phyloP scores from a whole-genome alignment of 805 yeast species.

The Cyberlindnera euphorbiiphila region DNA sequence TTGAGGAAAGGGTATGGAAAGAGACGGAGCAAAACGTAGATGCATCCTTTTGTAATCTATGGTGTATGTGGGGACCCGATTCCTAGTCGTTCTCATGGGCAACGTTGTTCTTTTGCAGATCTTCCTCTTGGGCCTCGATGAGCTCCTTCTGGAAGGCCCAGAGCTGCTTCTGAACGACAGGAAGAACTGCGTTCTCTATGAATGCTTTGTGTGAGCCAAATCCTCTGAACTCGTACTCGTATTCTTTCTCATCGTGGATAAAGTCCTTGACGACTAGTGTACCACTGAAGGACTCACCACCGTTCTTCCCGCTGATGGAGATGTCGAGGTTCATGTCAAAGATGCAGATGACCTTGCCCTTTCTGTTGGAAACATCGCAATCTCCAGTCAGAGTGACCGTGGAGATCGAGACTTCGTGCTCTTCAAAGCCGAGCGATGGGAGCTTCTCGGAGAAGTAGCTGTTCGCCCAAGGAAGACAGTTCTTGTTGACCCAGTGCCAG shows the following conservation, averaged over 20 bases:
- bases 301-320: slow-evolving; percentile 36
- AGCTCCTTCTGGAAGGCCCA: slow-evolving; percentile 60
- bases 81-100: too few relatives aligned
- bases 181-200: slow-evolving; percentile 48
- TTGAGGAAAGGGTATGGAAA: neutral
- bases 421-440: slow-evolving; percentile 20
- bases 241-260: slow-evolving; percentile 72
- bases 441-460: slow-evolving; percentile 43
- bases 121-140: slow-evolving; percentile 56
- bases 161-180: slow-evolving; percentile 45
- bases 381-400: slow-evolving; percentile 57
- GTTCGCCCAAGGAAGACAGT: slow-evolving; percentile 63
- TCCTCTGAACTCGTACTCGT: slow-evolving; percentile 51
- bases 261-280: slow-evolving; percentile 58
- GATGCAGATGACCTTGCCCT: slow-evolving; percentile 74
- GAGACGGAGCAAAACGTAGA: too few relatives aligned
- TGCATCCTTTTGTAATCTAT: neutral
- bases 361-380: slow-evolving; percentile 80
- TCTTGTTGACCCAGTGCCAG: slow-evolving; percentile 76
- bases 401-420: slow-evolving; percentile 32
- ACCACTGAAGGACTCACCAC: slow-evolving; percentile 38
- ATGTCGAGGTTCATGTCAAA: slow-evolving; percentile 61
- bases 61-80: neutral
- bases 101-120: slow-evolving; percentile 44
- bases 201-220: slow-evolving; percentile 34